phyloP scores from a whole-genome alignment of 2,329 filamentous ascomycete genomes.

The Aspergillus awamori region DNA sequence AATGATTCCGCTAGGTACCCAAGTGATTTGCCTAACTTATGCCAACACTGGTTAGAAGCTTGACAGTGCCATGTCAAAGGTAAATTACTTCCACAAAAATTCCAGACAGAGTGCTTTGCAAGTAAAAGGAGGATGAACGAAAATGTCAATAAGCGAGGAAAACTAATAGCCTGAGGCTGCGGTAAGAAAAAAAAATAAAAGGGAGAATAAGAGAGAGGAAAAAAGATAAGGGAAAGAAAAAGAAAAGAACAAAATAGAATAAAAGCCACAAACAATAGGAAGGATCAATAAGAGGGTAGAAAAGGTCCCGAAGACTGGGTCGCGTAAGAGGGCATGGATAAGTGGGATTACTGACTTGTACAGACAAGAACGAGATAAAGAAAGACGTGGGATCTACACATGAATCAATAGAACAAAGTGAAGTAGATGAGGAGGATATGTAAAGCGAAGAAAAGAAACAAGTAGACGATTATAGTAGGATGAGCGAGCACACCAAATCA shows the following conservation, averaged over 20 bases:
- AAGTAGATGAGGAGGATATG: neutral
- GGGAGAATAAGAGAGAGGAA: neutral
- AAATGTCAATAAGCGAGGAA: neutral
- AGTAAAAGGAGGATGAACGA: neutral
- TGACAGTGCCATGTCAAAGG: neutral
- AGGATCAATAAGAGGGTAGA: neutral
- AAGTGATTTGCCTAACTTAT: neutral
- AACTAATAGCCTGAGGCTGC: no score
- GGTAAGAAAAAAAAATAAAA: neutral
- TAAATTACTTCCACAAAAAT: neutral
- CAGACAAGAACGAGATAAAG: neutral
- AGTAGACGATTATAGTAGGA: neutral
- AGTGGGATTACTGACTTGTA: neutral
- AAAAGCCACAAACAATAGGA: neutral
- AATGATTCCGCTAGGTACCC: neutral
- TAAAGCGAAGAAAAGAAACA: neutral
- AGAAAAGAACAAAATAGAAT: neutral
- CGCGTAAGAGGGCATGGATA: neutral
- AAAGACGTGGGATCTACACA: neutral
- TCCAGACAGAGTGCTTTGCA: neutral
- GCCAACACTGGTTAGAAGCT: neutral
- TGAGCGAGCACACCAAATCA: neutral
- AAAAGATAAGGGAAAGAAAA: neutral
- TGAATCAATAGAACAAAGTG: neutral
- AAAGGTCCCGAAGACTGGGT: neutral